Conservation (phyloP, 306 rosid species). For the Fagus crenata region DNA sequence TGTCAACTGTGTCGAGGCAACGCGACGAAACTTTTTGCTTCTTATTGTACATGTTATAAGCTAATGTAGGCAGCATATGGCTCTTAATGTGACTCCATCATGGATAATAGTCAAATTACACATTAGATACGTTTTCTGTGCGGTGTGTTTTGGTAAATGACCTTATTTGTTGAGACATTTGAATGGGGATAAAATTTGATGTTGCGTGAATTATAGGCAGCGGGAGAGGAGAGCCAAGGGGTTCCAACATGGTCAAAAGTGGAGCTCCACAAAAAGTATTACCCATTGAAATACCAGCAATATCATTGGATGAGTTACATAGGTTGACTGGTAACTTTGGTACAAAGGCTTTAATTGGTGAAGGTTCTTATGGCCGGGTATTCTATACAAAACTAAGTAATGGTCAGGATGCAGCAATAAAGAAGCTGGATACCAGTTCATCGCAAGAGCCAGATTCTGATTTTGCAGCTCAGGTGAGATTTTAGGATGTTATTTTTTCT, state of each 20-base stretch:
- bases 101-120: background rate
- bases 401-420: conserved; percentile 78
- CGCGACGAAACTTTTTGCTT: background rate
- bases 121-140: background rate
- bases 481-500: conserved; percentile 1
- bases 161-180: conserved; percentile 12
- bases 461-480: conserved; percentile 64
- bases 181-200: conserved; percentile 3
- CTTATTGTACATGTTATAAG: background rate
- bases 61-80: background rate
- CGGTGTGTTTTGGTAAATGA: background rate
- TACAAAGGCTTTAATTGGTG: conserved; percentile 76
- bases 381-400: conserved; percentile 59
- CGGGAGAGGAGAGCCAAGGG: conserved; percentile 83
- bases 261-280: conserved; percentile 75
- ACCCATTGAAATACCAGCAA: conserved; percentile 74
- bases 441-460: conserved; percentile 76
- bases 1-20: background rate
- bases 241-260: conserved; percentile 47
- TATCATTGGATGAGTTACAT: conserved; percentile 70
- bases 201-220: conserved; percentile 44
- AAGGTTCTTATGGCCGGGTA: conserved; percentile 96
- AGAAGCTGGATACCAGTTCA: conserved; percentile 72
- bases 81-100: background rate
- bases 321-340: conserved; percentile 78